Percentiles rank a stretch among this genome's conserved stretches.
Evolutionary conservation across 108 stramenopile genomes (phyloP).

Genomic region (Fragilariopsis cylindrus): DNA sequence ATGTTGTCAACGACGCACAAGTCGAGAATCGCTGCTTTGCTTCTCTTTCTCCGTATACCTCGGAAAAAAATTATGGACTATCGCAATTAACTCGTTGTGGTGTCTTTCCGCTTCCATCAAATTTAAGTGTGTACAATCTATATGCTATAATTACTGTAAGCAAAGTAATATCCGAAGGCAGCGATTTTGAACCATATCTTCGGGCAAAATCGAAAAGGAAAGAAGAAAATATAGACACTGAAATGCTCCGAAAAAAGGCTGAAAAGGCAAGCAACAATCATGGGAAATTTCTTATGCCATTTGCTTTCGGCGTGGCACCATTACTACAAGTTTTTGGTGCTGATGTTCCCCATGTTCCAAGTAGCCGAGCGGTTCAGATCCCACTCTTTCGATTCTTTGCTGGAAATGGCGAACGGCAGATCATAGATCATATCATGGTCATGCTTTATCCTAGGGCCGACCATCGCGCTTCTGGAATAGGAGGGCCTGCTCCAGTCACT

Average conservation of each 20-base stretch:
- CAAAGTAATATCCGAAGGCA: constrained; percentile 69
- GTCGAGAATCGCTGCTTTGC: constrained; percentile 60
- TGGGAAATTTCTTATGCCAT: constrained; percentile 73
- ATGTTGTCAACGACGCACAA: constrained; percentile 69
- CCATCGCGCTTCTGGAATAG: constrained; percentile 45
- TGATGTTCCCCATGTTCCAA: constrained; percentile 63
- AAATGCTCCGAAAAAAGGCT: constrained; percentile 64
- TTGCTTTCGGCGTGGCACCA: constrained; percentile 88
- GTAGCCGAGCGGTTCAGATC: constrained; percentile 82
- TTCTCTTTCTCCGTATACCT: constrained; percentile 68
- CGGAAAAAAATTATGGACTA: constrained; percentile 1
- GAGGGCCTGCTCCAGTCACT: constrained; percentile 64
- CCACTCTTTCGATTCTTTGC: constrained; percentile 76
- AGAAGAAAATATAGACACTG: constrained; percentile 44
- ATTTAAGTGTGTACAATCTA: constrained; percentile 71
- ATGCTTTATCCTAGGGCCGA: constrained; percentile 75
- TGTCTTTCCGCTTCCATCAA: constrained; percentile 79
- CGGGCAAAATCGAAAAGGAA: constrained; percentile 8
- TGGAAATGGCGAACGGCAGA: constrained; percentile 70
- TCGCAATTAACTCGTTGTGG: constrained; percentile 75
- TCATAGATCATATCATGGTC: constrained; percentile 84
- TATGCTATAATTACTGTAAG: constrained; percentile 81
- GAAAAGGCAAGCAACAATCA: constrained; percentile 53
- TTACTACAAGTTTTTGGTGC: constrained; percentile 79
- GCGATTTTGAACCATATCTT: constrained; percentile 57